Conservation (phyloP, 768 basidiomycete species). For the Phlegmacium glaucopus region DNA sequence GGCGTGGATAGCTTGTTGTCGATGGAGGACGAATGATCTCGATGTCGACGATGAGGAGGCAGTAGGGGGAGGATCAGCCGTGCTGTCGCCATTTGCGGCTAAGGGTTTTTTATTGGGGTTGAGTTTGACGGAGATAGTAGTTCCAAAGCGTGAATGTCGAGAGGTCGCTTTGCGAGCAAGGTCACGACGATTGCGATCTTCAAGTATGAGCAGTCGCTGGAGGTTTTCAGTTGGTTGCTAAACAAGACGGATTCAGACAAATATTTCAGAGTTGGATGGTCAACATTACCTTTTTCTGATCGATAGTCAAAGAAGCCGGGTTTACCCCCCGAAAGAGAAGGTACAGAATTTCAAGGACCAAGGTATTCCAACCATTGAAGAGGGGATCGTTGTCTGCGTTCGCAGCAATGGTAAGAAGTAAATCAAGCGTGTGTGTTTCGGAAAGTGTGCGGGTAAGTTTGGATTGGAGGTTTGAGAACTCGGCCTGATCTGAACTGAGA, state of each 20-base stretch:
- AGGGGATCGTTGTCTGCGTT: constrained; percentile 74
- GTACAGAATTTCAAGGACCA: constrained; percentile 91
- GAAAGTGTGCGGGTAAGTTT: constrained; percentile 68
- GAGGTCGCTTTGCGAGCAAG: constrained; percentile 55
- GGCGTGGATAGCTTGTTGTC: constrained; percentile 72
- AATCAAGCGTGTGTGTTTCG: constrained; percentile 68
- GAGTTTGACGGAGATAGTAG: constrained; percentile 81
- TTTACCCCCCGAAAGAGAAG: constrained; percentile 81
- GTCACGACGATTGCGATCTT: constrained; percentile 62
- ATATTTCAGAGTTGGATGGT: constrained; percentile 5
- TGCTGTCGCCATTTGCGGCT: constrained; percentile 12
- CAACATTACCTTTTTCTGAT: constrained; percentile 60
- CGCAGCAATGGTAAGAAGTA: constrained; percentile 83
- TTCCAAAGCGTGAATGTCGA: constrained; percentile 95
- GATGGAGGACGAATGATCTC: constrained; percentile 74
- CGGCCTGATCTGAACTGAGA: constrained; percentile 74
- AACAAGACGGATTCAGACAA: constrained; percentile 4
- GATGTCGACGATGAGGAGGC: constrained; percentile 35
- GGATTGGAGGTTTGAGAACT: constrained; percentile 75
- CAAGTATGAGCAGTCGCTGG: constrained; percentile 71
- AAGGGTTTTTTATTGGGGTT: constrained; percentile 49
- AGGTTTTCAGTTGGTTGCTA: constrained; percentile 71
- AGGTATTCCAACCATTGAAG: constrained; percentile 82
- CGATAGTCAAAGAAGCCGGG: constrained; percentile 51
- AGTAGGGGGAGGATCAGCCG: constrained; percentile 20